Conservation (phyloP, 1,284 basidiomycete genomes). For the Puccinia coronata region DNA sequence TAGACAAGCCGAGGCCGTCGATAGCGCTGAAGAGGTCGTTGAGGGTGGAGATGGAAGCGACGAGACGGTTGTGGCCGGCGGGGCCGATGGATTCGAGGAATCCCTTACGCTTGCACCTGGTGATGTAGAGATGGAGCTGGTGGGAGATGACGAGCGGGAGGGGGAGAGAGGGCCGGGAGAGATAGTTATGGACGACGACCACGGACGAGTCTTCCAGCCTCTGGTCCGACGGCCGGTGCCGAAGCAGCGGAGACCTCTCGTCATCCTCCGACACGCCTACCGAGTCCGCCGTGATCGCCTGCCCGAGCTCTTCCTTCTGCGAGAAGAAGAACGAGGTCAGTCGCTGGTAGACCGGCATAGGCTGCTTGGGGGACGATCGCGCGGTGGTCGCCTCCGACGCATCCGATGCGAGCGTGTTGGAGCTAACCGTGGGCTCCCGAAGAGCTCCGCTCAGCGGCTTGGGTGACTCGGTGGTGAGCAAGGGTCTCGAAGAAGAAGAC, state of each 20-base stretch:
- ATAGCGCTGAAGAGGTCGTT: constrained; percentile 53
- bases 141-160: constrained; percentile 56
- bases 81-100: constrained; percentile 55
- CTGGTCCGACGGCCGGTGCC: constrained; percentile 37
- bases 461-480: not conserved
- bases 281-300: not conserved
- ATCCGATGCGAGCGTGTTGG: not conserved
- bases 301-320: constrained; percentile 48
- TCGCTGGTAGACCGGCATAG: constrained; percentile 2
- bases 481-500: not conserved
- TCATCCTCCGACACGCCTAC: constrained; percentile 23
- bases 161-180: constrained; percentile 54
- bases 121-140: constrained; percentile 55
- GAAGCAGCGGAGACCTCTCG: constrained; percentile 51
- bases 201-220: constrained; percentile 34
- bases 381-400: not conserved
- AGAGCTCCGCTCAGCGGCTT: not conserved
- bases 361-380: not conserved
- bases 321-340: constrained; percentile 50
- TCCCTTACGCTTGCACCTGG: constrained; percentile 51
- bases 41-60: constrained; percentile 44
- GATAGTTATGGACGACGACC: constrained; percentile 53
- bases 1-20: constrained; percentile 39
- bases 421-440: not conserved
- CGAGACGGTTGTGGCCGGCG: constrained; percentile 54